phyloP scores from a whole-genome alignment of 495 filamentous ascomycete species.

The Lepidopterella palustris region DNA sequence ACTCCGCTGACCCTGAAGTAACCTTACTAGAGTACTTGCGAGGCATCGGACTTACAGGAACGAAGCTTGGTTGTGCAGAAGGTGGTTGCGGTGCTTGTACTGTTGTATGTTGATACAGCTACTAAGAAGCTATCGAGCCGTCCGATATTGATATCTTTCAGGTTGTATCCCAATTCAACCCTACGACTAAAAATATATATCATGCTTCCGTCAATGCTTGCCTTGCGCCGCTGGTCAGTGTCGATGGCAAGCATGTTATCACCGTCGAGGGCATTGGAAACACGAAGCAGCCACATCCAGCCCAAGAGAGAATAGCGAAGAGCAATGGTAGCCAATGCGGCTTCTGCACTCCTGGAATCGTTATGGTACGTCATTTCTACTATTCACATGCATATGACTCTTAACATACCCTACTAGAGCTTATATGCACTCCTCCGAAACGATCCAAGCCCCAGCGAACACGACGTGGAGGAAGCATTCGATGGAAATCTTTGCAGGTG shows the following conservation, averaged over 20 bases:
- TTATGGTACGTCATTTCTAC: constrained; percentile 56
- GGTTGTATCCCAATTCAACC: constrained; percentile 86
- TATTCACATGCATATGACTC: constrained; percentile 21
- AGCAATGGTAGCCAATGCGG: constrained; percentile 59
- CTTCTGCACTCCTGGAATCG: constrained; percentile 96
- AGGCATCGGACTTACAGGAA: constrained; percentile 75
- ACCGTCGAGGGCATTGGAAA: constrained; percentile 97
- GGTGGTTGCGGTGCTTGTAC: constrained; percentile 97
- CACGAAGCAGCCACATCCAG: constrained; percentile 77
- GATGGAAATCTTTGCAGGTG: constrained; percentile 96
- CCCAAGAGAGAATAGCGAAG: constrained; percentile 85
- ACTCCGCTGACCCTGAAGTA: constrained; percentile 76
- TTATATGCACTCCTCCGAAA: constrained; percentile 79
- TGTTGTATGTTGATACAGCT: constrained; percentile 52
- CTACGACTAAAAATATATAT: constrained; percentile 82
- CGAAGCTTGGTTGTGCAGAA: constrained; percentile 72
- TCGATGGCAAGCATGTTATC: constrained; percentile 98
- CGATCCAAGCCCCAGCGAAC: constrained; percentile 57
- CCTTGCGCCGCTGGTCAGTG: constrained; percentile 80
- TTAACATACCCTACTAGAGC: constrained; percentile 40
- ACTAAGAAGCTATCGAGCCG: neutral
- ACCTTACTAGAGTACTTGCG: constrained; percentile 88
- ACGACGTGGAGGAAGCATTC: constrained; percentile 81
- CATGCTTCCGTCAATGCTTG: constrained; percentile 94
- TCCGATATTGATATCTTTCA: constrained; percentile 20